These are phyloP conservation scores for Nymphaea thermarum DNA, from an alignment of 164 flowering plant species.

Conservation along the genomic window DNA sequence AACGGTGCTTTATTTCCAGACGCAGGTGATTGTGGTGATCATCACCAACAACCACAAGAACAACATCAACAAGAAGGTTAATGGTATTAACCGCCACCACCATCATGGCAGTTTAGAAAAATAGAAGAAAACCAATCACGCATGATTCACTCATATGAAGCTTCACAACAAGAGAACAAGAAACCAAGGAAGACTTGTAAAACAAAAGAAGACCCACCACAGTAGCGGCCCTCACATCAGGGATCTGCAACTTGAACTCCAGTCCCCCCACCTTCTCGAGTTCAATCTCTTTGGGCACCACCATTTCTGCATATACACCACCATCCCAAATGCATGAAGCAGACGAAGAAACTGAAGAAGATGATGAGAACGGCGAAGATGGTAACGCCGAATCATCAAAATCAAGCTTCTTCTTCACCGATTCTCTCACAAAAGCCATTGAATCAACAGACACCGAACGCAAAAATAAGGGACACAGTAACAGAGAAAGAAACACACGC, in stretches of 20 bases:
- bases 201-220: not conserved
- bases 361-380: not conserved
- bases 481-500: not conserved
- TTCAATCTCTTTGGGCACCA: slow-evolving; percentile 33
- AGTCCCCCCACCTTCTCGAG: slow-evolving; percentile 20
- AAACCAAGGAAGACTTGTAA: no score
- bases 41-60: not conserved
- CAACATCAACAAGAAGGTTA: not conserved
- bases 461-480: not conserved
- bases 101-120: not conserved
- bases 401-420: not conserved
- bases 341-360: not conserved
- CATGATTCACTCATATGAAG: not conserved
- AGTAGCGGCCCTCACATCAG: slow-evolving; percentile 24
- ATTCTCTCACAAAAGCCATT: not conserved
- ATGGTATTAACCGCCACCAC: not conserved
- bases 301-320: slow-evolving; percentile 32
- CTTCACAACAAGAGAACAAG: not conserved
- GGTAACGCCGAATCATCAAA: not conserved
- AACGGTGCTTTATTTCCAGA: no score
- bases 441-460: not conserved
- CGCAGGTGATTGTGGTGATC: not conserved
- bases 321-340: slow-evolving; percentile 7
- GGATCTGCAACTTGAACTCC: slow-evolving; percentile 37
- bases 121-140: not conserved